Base-by-base conservation (phyloP, 805 yeast species). In the Candida piceae region DNA sequence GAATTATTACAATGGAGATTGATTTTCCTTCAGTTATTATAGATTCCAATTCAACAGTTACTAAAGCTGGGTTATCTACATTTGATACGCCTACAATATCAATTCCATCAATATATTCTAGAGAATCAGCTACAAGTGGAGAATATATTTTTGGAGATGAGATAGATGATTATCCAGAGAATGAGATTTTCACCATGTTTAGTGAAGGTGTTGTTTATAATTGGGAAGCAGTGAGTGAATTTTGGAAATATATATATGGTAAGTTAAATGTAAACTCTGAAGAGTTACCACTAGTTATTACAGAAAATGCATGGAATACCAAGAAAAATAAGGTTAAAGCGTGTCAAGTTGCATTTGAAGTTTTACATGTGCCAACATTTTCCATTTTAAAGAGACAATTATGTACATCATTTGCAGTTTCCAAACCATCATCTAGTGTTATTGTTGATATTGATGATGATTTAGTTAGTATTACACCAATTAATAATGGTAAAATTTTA, bases 381-480 rank as follows among this genome's bases (percentile, higher is more conserved):
- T 79, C 87, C 18, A 63, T 88, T 30, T 74, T 84, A 16, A 80
- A 84, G 54, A 74, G 80, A 26, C 95, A 95, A 6, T 62, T 89
- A 37, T 84, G 90, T 24, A 80, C 79, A 32, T 74, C 85, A 4
- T 81, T 83, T 55, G 80, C 88, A n/a, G 67, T 79, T 46, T 90
- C 94, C 2, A 78, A 79, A 52, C 63, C 63, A 5, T 72, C 84
- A 18, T 80, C 83, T 9, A 87, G 90, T 5, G 66, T 89, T 40
- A 85, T 88, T 7, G 71, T 88, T 18, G 96, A 89, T 55, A 61
- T 88, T 31, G 96, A 96, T 3, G 69, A 84, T 8, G 68, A 81
- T 4, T 73, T 76, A 4, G 70, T 81, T 13, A 70, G 80, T 22
- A 84, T 86, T 8, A 82, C 93, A 0, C 94, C 95, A 8, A 73